Evolutionary conservation across 257 asterid species (phyloP), one percentile per base, ranked within the genome.

Genomic region (Jasminum sambac): DNA sequence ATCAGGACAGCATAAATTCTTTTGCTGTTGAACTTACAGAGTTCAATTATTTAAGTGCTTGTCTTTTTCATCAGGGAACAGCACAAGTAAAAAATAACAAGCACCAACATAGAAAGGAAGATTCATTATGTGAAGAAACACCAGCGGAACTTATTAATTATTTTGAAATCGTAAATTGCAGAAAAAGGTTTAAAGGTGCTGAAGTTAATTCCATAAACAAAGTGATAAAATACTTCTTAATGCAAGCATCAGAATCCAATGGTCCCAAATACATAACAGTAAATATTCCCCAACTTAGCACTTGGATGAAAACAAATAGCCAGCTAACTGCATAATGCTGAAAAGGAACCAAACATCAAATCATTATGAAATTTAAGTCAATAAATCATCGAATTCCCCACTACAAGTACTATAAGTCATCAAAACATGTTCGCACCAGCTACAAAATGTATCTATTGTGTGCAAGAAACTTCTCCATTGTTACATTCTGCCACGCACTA

Each of bases 241-340:
- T 74, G 79, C 67, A 57, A 78, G 96, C 86, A 92, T 84, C 90
- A 77, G 82, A 89, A 83, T 78, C 83, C 76, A 71, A 77, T 74
- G 83, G 89, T 46, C 77, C 84, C 84, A 41, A 77, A 67, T 79
- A 82, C 73, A 66, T 46, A 72, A 55, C 76, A 77, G 58, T 50
- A 63, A 21, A 79, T 86, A 86, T 81, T 84, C 86, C 77, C 79
- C 79, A 76, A 80, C 79, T 23, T 72, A 80, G 88, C 88, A 82
- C 77, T 77, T 34, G 72, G 71, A 26, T 65, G 65, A 70, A 55
- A 70, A 66, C 21, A 70, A 60, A 69, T 58, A 21, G 73, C 70
- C 70, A 82, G 58, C 76, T 70, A 80, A 37, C 82, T 55, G 67
- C 71, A 80, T 77, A 65, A 81, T 60, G 80, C 79, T 76, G 74